Evolutionary conservation across 768 basidiomycete genomes (phyloP).

Genomic region (Leccinum uliginosum): DNA sequence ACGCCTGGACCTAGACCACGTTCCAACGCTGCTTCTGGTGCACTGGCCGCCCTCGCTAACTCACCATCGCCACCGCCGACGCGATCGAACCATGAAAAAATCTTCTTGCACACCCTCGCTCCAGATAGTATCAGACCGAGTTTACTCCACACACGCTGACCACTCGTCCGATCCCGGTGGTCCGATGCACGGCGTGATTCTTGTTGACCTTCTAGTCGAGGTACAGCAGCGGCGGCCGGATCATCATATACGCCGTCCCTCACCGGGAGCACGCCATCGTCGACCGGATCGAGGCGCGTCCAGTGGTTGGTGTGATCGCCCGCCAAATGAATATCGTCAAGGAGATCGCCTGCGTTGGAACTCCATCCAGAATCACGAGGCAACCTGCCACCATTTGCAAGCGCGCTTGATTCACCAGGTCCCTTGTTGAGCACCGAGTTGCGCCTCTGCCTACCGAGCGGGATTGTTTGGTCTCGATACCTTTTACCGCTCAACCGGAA

Average conservation of each 20-base stretch:
- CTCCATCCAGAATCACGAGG: neutral
- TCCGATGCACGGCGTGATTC: neutral
- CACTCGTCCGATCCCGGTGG: neutral
- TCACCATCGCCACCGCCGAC: neutral
- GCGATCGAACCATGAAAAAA: slow-evolving; percentile 13
- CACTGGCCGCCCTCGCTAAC: neutral
- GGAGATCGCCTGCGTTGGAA: neutral
- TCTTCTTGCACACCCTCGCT: slow-evolving; percentile 1
- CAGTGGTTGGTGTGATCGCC: neutral
- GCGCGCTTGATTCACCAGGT: neutral
- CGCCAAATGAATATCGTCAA: neutral
- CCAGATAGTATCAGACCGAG: slow-evolving; percentile 4
- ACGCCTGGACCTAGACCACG: neutral
- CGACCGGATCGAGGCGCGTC: neutral
- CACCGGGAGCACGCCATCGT: neutral
- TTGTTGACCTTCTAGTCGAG: neutral
- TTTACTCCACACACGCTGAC: neutral
- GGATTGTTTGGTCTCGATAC: neutral
- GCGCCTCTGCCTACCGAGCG: neutral
- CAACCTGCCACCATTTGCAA: neutral
- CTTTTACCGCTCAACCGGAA: neutral
- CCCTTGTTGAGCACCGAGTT: neutral
- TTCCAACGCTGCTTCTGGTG: neutral
- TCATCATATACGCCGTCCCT: neutral
- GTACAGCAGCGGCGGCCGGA: slow-evolving; percentile 14